These are phyloP conservation scores for Fraxinus sp. DNA, from an alignment of 305 asterid species.

Conservation along the genomic window DNA sequence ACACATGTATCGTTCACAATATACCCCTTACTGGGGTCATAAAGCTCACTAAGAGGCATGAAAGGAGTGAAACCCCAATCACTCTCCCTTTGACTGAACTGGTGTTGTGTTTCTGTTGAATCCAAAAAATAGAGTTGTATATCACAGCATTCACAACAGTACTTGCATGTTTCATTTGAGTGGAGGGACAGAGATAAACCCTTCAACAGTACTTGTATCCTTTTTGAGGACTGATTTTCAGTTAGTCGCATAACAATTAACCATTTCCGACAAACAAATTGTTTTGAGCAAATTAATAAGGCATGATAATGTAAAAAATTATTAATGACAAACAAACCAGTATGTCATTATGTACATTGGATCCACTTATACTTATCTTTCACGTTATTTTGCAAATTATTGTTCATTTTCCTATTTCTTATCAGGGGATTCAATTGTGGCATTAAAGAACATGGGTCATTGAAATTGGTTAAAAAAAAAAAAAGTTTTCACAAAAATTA, in stretches of 20 bases:
- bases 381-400: not conserved
- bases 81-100: conserved; percentile 87
- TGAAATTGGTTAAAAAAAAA: not conserved
- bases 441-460: not conserved
- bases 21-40: conserved; percentile 83
- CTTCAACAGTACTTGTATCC: no score
- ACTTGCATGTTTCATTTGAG: conserved; percentile 4
- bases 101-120: conserved; percentile 84
- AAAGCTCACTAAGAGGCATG: conserved; percentile 85
- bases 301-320: not conserved
- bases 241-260: not conserved
- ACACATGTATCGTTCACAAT: conserved; percentile 71
- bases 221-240: not conserved
- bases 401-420: not conserved
- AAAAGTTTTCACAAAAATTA: not conserved
- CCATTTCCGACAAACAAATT: not conserved
- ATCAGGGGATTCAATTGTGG: not conserved
- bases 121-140: conserved; percentile 20
- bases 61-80: conserved; percentile 96
- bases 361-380: not conserved
- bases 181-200: not conserved
- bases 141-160: conserved; percentile 12
- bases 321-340: not conserved
- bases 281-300: not conserved
- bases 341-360: not conserved